Evolutionary conservation across 257 asterid species (phyloP).

Genomic region (Solanum boliviense): DNA sequence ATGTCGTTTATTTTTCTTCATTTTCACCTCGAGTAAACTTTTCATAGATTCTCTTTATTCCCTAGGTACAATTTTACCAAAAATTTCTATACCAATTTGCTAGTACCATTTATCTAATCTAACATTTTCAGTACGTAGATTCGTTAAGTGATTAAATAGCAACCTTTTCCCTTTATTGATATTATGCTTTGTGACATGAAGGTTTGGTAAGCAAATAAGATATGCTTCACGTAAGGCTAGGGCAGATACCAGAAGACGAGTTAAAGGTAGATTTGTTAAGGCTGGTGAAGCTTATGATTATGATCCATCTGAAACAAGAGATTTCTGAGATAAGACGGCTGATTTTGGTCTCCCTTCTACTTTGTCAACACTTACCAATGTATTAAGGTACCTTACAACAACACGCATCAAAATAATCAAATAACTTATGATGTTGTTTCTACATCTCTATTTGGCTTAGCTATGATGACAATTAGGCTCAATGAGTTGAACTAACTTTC

Average conservation of each 20-base stretch:
- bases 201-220: conserved; percentile 85
- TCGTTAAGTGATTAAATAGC: neutral
- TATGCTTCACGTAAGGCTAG: conserved; percentile 90
- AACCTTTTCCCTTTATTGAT: neutral
- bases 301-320: conserved; percentile 34
- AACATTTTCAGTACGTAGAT: neutral
- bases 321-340: conserved; percentile 12
- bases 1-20: neutral
- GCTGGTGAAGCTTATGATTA: conserved; percentile 54
- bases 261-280: conserved; percentile 88
- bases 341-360: neutral
- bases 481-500: neutral
- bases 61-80: neutral
- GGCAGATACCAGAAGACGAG: conserved; percentile 84
- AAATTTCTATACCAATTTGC: neutral
- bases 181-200: conserved; percentile 8
- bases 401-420: neutral
- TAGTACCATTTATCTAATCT: neutral
- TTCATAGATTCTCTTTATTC: neutral
- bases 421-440: neutral
- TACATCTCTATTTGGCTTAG: neutral
- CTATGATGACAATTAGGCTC: neutral
- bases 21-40: neutral
- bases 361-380: neutral
- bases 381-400: neutral